Percentiles rank a stretch among this genome's conserved stretches.
phyloP scores from a whole-genome alignment of 2,329 filamentous ascomycete species.

The Colletotrichum destructivum region DNA sequence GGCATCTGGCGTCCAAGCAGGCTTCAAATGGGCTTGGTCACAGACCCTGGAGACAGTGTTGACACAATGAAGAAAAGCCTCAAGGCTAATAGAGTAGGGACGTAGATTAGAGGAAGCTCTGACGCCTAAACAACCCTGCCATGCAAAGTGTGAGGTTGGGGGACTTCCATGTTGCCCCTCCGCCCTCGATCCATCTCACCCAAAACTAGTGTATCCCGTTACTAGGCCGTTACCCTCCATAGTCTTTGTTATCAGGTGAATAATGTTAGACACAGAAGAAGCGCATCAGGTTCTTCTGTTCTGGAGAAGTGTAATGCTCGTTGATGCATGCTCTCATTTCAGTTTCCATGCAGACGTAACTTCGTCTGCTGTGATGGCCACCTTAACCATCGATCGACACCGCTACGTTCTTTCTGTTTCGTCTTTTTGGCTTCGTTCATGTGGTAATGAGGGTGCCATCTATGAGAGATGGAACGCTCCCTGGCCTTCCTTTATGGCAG shows the following conservation, averaged over 20 bases:
- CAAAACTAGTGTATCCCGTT: conserved; percentile 20
- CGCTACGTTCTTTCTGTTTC: conserved; percentile 3
- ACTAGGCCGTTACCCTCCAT: conserved; percentile 34
- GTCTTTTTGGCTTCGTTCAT: neutral
- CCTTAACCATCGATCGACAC: conserved; percentile 4
- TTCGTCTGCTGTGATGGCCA: conserved; percentile 7
- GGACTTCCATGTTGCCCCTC: conserved; percentile 20
- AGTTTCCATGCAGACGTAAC: conserved; percentile 6
- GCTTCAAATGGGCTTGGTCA: conserved; percentile 10
- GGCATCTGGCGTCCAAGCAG: conserved; percentile 18
- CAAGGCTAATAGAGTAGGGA: conserved; percentile 31
- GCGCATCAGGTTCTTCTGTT: neutral
- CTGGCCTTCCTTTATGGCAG: conserved; percentile 94
- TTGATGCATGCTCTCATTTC: conserved; percentile 21
- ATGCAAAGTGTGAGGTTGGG: conserved; percentile 40
- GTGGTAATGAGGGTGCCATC: neutral
- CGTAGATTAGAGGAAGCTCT: conserved; percentile 35
- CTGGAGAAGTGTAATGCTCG: conserved; percentile 15
- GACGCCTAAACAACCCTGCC: conserved; percentile 43
- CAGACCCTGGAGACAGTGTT: conserved; percentile 27
- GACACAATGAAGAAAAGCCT: conserved; percentile 35
- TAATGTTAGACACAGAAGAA: conserved; percentile 9
- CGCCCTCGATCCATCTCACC: conserved; percentile 32
- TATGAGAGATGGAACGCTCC: conserved; percentile 97
- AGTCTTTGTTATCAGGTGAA: conserved; percentile 29